Evolutionary conservation across 2,329 filamentous ascomycete genomes (phyloP).

Genomic region (Pseudocercospora vitis): DNA sequence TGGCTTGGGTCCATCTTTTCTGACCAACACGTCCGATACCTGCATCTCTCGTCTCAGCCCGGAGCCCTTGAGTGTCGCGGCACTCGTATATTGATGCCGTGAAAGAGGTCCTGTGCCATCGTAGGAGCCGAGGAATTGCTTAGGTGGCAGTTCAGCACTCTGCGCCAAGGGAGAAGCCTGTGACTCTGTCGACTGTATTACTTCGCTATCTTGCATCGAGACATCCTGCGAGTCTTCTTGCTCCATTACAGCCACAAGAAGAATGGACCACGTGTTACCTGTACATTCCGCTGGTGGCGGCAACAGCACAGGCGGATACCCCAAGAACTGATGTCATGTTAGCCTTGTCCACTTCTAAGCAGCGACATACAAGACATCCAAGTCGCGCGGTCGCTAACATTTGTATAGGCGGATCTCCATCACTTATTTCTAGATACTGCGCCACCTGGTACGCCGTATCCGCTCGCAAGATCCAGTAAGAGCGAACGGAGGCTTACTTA

Average conservation of each 20-base stretch:
- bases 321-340: no score
- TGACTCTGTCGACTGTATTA: constrained; percentile 22
- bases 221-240: constrained; percentile 24
- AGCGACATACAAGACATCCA: no score
- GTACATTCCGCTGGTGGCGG: not conserved
- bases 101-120: constrained; percentile 10
- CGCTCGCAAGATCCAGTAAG: no score
- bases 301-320: no score
- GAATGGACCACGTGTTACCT: not conserved
- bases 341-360: no score
- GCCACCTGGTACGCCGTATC: no score
- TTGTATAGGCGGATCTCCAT: no score
- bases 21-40: constrained; percentile 23
- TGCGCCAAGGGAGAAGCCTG: constrained; percentile 16
- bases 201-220: constrained; percentile 32
- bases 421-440: no score
- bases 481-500: not conserved
- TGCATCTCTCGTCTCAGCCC: constrained; percentile 16
- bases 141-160: constrained; percentile 13
- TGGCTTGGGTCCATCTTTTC: constrained; percentile 31
- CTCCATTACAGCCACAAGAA: constrained; percentile 15
- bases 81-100: constrained; percentile 12
- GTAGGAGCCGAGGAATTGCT: constrained; percentile 13
- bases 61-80: constrained; percentile 27
- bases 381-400: no score